Base-by-base conservation (phyloP, 2,329 filamentous ascomycete genomes). In the Talaromyces sp. region DNA sequence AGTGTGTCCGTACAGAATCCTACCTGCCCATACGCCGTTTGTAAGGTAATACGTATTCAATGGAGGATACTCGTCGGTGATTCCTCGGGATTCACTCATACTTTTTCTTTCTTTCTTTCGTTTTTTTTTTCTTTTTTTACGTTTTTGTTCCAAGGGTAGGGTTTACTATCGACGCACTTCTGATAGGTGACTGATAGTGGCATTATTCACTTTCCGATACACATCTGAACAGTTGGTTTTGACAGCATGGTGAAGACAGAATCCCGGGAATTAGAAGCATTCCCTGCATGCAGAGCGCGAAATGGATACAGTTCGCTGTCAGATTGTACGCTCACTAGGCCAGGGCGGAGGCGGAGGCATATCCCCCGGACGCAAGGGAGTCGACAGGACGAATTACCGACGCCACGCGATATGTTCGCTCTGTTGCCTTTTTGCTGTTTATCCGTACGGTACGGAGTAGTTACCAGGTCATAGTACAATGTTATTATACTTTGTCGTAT, bases 341-440 rank as follows among this genome's bases (percentile, higher is more conserved):
- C 31, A 25, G 37, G 35, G 54, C 54, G 35, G 54, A 57, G 54
- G 54, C 21, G 35, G 54, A 60, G 37, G 50, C 46, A 55, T 35
- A 61, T 61, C 48, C 59, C n/a, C 59, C 35, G 48, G 35, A 61
- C n/a, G 59, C 59, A 61, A 61, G 59, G 54, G 59, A 52, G 44
- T 40, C 31, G 44, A 40, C 46, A 50, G 46, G 12, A 23, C 48
- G 21, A 60, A 60, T 39, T 37, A 60, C 56, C 58, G 44, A 37
- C 42, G 42, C 58, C 58, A 61, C 58, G 58, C 58, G 58, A 61
- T 39, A 25, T 42, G 54, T 57, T 25, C 18, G 11, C 11, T 55
- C 12, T 12, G 52, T 39, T 33, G 33, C 54, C 23, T 39, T 25
- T n/a, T 42, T 12, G 35, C 54, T 39, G 33, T 28, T 55, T 40